phyloP scores from a whole-genome alignment of 176 grass and related monocot species.

The Metroxylon sagu region DNA sequence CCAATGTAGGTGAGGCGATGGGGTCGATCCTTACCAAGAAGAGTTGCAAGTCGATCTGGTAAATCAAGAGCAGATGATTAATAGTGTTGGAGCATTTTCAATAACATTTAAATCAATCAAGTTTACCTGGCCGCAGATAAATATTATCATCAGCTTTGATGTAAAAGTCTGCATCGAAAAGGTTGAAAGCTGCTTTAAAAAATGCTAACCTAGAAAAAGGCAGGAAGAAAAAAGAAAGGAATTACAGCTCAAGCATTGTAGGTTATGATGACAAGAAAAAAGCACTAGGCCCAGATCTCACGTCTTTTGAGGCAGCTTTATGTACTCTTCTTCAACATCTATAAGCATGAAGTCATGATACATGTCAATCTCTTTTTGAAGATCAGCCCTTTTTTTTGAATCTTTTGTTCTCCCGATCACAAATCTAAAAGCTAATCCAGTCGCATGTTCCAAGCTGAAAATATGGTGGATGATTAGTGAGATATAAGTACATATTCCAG shows the following conservation, averaged over 20 bases:
- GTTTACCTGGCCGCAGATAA: conserved; percentile 89
- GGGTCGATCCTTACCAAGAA: conserved; percentile 81
- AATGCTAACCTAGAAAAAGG: conserved; percentile 63
- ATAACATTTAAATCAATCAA: conserved; percentile 16
- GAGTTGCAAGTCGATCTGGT: conserved; percentile 91
- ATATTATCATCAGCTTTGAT: conserved; percentile 90
- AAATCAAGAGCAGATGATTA: neutral
- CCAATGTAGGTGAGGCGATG: conserved; percentile 71
- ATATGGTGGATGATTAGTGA: conserved; percentile 5
- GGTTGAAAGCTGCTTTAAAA: conserved; percentile 94
- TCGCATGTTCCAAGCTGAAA: conserved; percentile 83
- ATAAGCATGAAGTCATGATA: conserved; percentile 94
- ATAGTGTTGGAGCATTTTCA: conserved; percentile 3
- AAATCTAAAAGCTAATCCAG: conserved; percentile 81
- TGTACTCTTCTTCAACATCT: conserved; percentile 73
- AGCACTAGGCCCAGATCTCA: conserved; percentile 22
- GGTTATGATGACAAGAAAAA: conserved; percentile 1
- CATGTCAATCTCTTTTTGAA: conserved; percentile 66
- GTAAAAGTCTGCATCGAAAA: conserved; percentile 91
- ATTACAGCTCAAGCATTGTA: conserved; percentile 1
- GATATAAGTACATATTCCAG: too few relatives aligned
- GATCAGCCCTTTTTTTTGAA: conserved; percentile 59
- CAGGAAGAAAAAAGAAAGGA: neutral
- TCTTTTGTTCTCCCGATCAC: conserved; percentile 60
- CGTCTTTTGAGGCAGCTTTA: conserved; percentile 72